A percentile compares a stretch with the other conserved stretches of the same genome.
These are phyloP conservation scores for Pyrus communis DNA, from an alignment of 306 rosid genomes.

Conservation along the genomic window DNA sequence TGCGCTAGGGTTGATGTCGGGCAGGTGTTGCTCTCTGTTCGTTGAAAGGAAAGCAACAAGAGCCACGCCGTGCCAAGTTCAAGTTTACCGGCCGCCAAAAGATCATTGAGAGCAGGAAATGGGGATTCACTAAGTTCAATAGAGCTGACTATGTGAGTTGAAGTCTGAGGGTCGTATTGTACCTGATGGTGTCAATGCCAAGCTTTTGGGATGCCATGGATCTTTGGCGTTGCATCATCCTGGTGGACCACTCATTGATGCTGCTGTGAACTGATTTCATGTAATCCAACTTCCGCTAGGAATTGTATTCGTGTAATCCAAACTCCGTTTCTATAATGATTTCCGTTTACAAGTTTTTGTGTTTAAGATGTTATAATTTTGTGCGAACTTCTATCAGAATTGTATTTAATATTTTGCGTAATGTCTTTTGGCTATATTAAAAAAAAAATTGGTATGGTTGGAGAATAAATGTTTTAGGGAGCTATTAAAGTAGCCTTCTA, in stretches of 20 bases:
- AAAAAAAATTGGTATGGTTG: too few species aligned
- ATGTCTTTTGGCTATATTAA: too few species aligned
- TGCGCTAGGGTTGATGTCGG: constrained; percentile 72
- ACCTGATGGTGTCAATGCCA: constrained; percentile 80
- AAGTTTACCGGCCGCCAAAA: constrained; percentile 70
- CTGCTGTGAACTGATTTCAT: constrained; percentile 19
- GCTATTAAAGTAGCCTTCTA: too few species aligned
- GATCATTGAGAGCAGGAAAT: constrained; percentile 72
- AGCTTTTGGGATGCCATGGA: constrained; percentile 85
- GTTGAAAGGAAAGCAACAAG: constrained; percentile 52
- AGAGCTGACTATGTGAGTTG: constrained; percentile 49
- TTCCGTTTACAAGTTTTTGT: neutral
- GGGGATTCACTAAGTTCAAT: constrained; percentile 67
- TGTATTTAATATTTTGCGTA: too few species aligned
- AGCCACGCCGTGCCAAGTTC: constrained; percentile 61
- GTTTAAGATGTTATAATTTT: neutral
- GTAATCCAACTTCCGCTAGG: neutral
- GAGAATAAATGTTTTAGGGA: too few species aligned
- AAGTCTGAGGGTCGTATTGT: constrained; percentile 54
- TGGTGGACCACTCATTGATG: constrained; percentile 55
- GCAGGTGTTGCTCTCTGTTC: constrained; percentile 59
- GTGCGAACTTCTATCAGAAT: neutral
- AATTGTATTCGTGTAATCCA: neutral
- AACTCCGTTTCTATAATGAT: neutral
- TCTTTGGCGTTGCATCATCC: constrained; percentile 58